Conservation (phyloP, 2,329 filamentous ascomycete species). For the Phialemoniopsis sp. region DNA sequence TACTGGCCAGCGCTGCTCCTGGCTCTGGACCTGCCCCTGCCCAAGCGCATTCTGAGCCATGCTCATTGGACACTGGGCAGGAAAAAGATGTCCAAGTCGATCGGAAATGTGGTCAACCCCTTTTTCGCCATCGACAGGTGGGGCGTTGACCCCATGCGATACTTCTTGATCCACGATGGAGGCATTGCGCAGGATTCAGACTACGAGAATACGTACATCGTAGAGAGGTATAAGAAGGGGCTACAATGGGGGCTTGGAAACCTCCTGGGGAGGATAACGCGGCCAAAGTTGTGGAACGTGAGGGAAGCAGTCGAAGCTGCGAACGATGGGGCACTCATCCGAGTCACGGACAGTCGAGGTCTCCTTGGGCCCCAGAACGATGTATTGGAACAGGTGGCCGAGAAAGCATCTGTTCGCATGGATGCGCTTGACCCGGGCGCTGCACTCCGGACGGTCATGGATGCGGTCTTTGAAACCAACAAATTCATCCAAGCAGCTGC, state of each 20-base stretch:
- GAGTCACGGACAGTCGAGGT: no score
- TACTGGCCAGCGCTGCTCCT: conserved; percentile 98
- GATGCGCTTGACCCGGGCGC: conserved; percentile 56
- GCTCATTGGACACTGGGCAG: conserved; percentile 92
- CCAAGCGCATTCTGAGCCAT: conserved; percentile 79
- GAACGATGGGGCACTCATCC: conserved; percentile 1
- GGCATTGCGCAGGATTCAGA: conserved; percentile 73
- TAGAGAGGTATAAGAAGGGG: conserved; percentile 72
- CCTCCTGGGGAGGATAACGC: conserved; percentile 65
- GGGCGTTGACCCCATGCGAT: conserved; percentile 82
- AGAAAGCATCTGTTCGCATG: conserved; percentile 46
- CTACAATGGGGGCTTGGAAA: conserved; percentile 80
- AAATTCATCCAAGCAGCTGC: conserved; percentile 57
- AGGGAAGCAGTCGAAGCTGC: conserved; percentile 47
- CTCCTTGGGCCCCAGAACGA: no score
- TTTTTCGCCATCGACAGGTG: conserved; percentile 88
- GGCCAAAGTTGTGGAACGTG: conserved; percentile 66
- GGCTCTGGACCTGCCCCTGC: conserved; percentile 75
- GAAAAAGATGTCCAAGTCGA: conserved; percentile 94
- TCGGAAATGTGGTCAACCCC: conserved; percentile 92
- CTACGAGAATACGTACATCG: conserved; percentile 77
- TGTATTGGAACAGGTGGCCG: neutral
- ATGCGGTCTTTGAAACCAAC: conserved; percentile 61
- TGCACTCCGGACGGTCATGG: conserved; percentile 63
- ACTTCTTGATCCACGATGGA: conserved; percentile 80